Base-by-base conservation (phyloP, 1,139 yeast species). In the Entelexis sorbosivorans region DNA sequence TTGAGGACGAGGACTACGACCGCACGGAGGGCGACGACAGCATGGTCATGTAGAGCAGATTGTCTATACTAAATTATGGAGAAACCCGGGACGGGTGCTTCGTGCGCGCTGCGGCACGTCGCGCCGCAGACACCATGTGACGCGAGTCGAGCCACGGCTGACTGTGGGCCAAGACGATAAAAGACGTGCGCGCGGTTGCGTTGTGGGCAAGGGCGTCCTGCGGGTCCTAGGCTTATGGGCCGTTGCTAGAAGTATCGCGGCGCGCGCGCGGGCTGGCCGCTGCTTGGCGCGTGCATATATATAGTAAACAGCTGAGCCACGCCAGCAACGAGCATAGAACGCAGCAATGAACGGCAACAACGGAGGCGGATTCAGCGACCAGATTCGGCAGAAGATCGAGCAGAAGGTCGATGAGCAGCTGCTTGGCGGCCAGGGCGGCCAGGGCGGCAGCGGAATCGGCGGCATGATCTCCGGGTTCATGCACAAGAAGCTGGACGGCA, bases 361-460 rank as follows among this genome's bases (percentile, higher is more conserved):
- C 45, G 45, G 45, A 31, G 40, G 47, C 32, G 51, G 53, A 20
- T 19, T 51, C 31, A 34, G 49, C 14, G 51, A 44, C 44, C 43
- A 32, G 38, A 36, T 48, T 16, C 26, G 36, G 22, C 45, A 42
- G 29, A 19, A 42, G 36, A 10, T 42, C 29, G 45, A 46, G 42
- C 40, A 44, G 19, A 35, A 17, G 29, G 53, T 50, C 33, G 55
- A 50, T 28, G 50, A 52, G 49, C 42, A 48, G 44, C 17, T 38
- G 20, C 48, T 51, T 39, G 45, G 48, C 31, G 26, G 35, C 49
- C 46, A 51, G 28, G 51, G 53, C 20, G 29, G 26, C 48, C 33
- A 47, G 17, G 54, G 56, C 33, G 49, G 51, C 26, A 22, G 42
- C 42, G 38, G 46, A 19, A 19, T 51, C 38, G 54, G 54, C 46